phyloP scores from a whole-genome alignment of 2,329 filamentous ascomycete genomes.

The Paracorniculantispora psalliotae region DNA sequence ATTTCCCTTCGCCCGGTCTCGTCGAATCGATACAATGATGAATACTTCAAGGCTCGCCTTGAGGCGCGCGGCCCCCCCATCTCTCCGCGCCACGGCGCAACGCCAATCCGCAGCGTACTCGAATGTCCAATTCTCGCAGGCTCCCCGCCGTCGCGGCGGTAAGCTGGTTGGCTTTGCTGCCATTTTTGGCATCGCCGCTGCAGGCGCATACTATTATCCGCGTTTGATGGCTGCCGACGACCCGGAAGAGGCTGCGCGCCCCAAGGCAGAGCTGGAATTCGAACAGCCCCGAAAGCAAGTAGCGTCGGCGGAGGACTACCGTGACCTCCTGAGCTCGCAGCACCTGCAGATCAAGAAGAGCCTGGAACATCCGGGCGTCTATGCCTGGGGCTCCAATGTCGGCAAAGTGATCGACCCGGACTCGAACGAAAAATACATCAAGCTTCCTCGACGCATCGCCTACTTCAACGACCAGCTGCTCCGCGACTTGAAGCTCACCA shows the following conservation, averaged over 20 bases:
- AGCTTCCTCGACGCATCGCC: constrained; percentile 69
- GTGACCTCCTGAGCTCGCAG: constrained; percentile 75
- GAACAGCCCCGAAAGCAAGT: constrained; percentile 59
- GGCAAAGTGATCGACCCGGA: constrained; percentile 82
- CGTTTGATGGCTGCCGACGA: constrained; percentile 26
- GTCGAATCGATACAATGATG: neutral
- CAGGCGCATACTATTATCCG: constrained; percentile 35
- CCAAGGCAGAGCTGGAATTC: constrained; percentile 56
- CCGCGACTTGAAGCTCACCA: constrained; percentile 80
- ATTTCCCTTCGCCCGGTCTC: neutral
- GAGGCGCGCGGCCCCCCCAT: neutral
- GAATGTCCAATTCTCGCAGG: constrained; percentile 9
- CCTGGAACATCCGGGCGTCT: constrained; percentile 79
- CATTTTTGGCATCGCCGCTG: constrained; percentile 35
- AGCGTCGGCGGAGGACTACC: constrained; percentile 63
- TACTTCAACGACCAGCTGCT: constrained; percentile 83
- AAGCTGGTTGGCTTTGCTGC: constrained; percentile 27
- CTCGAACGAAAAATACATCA: constrained; percentile 71
- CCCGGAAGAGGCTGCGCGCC: constrained; percentile 14
- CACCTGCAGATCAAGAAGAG: constrained; percentile 84
- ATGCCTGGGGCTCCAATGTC: constrained; percentile 86
- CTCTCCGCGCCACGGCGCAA: constrained; percentile 3
- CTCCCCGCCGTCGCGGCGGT: constrained; percentile 22
- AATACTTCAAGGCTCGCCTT: neutral
- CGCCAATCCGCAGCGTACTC: constrained; percentile 4